These are phyloP conservation scores for Stephanodiscus minutulus DNA, from an alignment of 108 stramenopile species.

Conservation along the genomic window DNA sequence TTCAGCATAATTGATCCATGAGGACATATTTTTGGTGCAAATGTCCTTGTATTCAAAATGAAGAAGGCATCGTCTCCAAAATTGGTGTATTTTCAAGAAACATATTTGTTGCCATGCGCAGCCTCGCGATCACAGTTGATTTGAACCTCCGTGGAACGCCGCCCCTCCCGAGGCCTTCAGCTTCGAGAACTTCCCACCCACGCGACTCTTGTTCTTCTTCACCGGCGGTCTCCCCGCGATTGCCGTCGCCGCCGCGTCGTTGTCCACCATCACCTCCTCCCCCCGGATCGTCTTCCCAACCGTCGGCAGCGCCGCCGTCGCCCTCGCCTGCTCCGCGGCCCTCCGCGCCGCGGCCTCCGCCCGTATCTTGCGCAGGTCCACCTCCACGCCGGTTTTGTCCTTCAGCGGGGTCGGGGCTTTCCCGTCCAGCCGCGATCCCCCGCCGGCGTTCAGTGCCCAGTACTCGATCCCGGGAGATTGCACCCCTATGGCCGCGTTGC, in stretches of 20 bases:
- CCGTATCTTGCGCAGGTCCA: slow-evolving; percentile 75
- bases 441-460: slow-evolving; percentile 87
- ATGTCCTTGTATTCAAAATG: not conserved
- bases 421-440: slow-evolving; percentile 83
- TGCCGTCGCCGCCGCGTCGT: not conserved
- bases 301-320: slow-evolving; percentile 49
- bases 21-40: not conserved
- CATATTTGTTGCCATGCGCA: not conserved
- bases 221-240: slow-evolving; percentile 38
- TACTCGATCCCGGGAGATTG: slow-evolving; percentile 76
- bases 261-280: slow-evolving; percentile 40
- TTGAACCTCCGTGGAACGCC: slow-evolving; percentile 68
- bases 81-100: not conserved
- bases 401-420: slow-evolving; percentile 70
- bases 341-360: slow-evolving; percentile 76
- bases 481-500: slow-evolving; percentile 79
- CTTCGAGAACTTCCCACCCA: slow-evolving; percentile 77
- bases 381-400: slow-evolving; percentile 76
- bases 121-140: slow-evolving; percentile 30
- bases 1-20: not conserved
- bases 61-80: not conserved
- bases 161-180: slow-evolving; percentile 55
- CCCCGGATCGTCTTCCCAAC: slow-evolving; percentile 55
- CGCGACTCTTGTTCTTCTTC: slow-evolving; percentile 75
- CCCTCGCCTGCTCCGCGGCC: slow-evolving; percentile 57